Evolutionary conservation across 2,329 filamentous ascomycete genomes (phyloP).

Genomic region (Fusarium sororula): DNA sequence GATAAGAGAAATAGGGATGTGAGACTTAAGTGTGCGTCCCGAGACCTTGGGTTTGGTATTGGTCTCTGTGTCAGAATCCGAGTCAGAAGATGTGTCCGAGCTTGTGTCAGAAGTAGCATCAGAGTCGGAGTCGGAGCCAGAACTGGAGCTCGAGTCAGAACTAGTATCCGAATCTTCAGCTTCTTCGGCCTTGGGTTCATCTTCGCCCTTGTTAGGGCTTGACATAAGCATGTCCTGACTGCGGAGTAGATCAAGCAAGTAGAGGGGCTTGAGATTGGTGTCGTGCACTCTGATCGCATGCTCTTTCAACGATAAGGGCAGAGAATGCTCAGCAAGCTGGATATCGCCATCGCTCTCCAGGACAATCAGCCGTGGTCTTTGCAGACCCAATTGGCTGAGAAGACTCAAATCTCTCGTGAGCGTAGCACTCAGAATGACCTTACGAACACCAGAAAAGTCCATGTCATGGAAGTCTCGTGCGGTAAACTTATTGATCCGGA

Average conservation of each 20-base stretch:
- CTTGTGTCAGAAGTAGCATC: constrained; percentile 43
- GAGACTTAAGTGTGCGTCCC: constrained; percentile 31
- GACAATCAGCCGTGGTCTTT: constrained; percentile 78
- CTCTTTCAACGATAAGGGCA: constrained; percentile 73
- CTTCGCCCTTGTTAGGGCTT: constrained; percentile 14
- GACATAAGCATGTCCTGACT: constrained; percentile 58
- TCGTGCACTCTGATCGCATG: constrained; percentile 74
- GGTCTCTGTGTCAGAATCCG: constrained; percentile 43
- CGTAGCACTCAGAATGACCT: constrained; percentile 89
- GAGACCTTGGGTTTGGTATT: constrained; percentile 29
- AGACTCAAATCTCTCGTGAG: constrained; percentile 89
- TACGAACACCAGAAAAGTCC: constrained; percentile 69
- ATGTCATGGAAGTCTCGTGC: constrained; percentile 64
- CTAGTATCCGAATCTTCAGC: constrained; percentile 50
- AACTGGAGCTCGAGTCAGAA: constrained; percentile 36
- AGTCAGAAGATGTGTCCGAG: constrained; percentile 43
- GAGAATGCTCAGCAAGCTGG: constrained; percentile 55
- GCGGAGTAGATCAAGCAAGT: constrained; percentile 80
- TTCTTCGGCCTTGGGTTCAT: constrained; percentile 37
- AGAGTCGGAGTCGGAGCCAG: constrained; percentile 45
- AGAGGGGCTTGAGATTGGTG: constrained; percentile 79
- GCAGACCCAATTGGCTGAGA: constrained; percentile 76
- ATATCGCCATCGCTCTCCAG: constrained; percentile 68
- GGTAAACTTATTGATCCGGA: constrained; percentile 60
- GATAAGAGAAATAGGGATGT: constrained; percentile 69